Base-by-base conservation (phyloP, 352 stramenopile species). In the Globisporangium spinosum region DNA sequence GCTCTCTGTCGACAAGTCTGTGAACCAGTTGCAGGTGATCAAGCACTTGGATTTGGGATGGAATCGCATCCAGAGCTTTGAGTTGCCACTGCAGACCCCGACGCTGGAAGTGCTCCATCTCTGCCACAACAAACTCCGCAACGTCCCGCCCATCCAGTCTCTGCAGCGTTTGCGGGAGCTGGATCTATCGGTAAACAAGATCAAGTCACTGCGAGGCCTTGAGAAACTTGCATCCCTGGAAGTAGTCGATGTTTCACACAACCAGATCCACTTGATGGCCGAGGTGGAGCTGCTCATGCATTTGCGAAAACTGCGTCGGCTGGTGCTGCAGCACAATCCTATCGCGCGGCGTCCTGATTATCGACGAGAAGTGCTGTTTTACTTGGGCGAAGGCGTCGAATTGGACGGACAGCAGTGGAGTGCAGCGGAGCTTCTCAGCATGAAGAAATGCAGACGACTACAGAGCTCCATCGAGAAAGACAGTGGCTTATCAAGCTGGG, bases 281-380 rank as follows among this genome's bases (percentile, higher is more conserved):
- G 82, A 91, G 40, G 59, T 93, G 0, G 83, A 89, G 64, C 63
- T 86, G 2, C 62, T 95, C 17, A 76, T 64, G 6, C 65, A 64
- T 32, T 43, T 94, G n/a, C 53, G 56, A 4, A 70, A 70, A 23
- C 76, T 95, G 0, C 67, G 62, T 4, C 70, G 70, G 3, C 58
- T 95, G n/a, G 76, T 82, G 10, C 67, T 96, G 57, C 75, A 78
- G 54, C 85, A 89, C n/a, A 96, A 96, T 45, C 87, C 85, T 20
- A 83, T 96, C 40, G 73, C 85, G 22, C 68, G 72, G 5, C 76
- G 85, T 27, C 82, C 89, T 9, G 89, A 96, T 40, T 93, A 95
- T 65, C 77, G 89, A 45, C 78, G 89, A 25, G 87, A 96, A 62
- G 80, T 94, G 20, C 58, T 95, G 1, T 95, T 96, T 45, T 94